phyloP scores from a whole-genome alignment of 2,329 filamentous ascomycete species.

The Ilyonectria robusta region DNA sequence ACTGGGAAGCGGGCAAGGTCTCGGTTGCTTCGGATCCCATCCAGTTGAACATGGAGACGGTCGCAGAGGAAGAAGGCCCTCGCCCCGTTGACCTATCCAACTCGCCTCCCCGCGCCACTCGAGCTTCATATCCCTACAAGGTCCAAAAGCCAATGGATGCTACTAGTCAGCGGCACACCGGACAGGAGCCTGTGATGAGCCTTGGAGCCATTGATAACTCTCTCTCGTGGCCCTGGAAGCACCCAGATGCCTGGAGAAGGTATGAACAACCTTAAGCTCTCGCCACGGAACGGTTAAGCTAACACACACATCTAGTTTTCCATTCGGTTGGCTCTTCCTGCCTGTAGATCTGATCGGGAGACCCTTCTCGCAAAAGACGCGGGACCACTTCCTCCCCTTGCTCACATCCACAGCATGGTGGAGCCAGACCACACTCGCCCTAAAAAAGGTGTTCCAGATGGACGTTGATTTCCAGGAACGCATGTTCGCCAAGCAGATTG shows the following conservation, averaged over 20 bases:
- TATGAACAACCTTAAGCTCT: slow-evolving; percentile 40
- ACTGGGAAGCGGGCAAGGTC: slow-evolving; percentile 85
- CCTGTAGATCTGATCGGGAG: slow-evolving; percentile 96
- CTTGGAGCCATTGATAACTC: slow-evolving; percentile 98
- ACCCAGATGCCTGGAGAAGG: slow-evolving; percentile 88
- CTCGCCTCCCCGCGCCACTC: slow-evolving; percentile 56
- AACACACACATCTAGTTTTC: slow-evolving; percentile 76
- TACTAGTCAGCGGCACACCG: slow-evolving; percentile 64
- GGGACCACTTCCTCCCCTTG: slow-evolving; percentile 95
- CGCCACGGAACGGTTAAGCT: slow-evolving; percentile 35
- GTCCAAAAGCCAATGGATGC: slow-evolving; percentile 89
- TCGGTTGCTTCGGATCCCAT: slow-evolving; percentile 88
- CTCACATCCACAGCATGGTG: slow-evolving; percentile 97
- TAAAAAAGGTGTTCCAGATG: slow-evolving; percentile 89
- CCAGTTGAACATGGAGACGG: slow-evolving; percentile 73
- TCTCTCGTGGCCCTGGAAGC: slow-evolving; percentile 98
- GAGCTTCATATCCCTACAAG: slow-evolving; percentile 76
- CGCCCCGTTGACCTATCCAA: slow-evolving; percentile 72
- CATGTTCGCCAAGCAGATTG: slow-evolving; percentile 99
- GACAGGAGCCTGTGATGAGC: slow-evolving; percentile 72
- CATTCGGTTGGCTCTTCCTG: slow-evolving; percentile 98
- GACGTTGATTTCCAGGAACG: slow-evolving; percentile 97
- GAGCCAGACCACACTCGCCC: slow-evolving; percentile 90
- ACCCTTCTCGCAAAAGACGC: slow-evolving; percentile 93
- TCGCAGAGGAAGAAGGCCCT: slow-evolving; percentile 62